Evolutionary conservation across 1,139 yeast species (phyloP), one percentile per base, ranked within the genome.

Genomic region (Magnusiomyces magnusii): DNA sequence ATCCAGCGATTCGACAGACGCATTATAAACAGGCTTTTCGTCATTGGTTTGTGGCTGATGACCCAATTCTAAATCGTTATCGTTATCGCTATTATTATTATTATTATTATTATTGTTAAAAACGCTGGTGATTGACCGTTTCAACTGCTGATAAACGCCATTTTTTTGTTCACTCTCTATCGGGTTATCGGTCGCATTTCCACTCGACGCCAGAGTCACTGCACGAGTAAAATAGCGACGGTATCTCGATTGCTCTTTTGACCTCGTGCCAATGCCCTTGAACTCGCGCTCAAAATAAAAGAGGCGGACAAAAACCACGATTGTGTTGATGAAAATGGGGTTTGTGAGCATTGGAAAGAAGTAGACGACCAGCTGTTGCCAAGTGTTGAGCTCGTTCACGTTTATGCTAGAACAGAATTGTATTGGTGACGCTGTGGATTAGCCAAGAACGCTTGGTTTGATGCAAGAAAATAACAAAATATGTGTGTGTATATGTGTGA

Each of bases 261-360:
- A 88, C 58, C 80, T 79, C 60, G 79, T 83, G 64, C 86, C 86
- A 68, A 95, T 92, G 65, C 86, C 83, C 69, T 89, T 93, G 71
- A 95, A 91, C 66, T 87, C 82, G 63, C 91, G 80, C 69, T 92
- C 97, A 72, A 89, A 93, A 87, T 58, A 57, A 28, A 51, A 39
- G 23, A 57, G 51, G 24, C 59, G 57, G 2, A 59, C 49, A 39
- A 54, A 31, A n/a, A 58, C 62, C 1, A 59, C 60, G 17, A 51
- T 34, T 17, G 96, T 84, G 71, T 93, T 96, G 61, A 95, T 90
- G 69, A 87, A 87, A 27, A 93, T 89, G 0, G 98, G 98, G 0
- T 96, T 92, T 1, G 96, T 81, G 25, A 90, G 66, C 64, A 83
- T 77, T 42, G 95, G 75, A 1, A 82, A 36, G 24, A 67, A 34